Evolutionary conservation across 2,329 filamentous ascomycete species (phyloP), one percentile per base, ranked within the genome.

Genomic region (Leptographium procerum): DNA sequence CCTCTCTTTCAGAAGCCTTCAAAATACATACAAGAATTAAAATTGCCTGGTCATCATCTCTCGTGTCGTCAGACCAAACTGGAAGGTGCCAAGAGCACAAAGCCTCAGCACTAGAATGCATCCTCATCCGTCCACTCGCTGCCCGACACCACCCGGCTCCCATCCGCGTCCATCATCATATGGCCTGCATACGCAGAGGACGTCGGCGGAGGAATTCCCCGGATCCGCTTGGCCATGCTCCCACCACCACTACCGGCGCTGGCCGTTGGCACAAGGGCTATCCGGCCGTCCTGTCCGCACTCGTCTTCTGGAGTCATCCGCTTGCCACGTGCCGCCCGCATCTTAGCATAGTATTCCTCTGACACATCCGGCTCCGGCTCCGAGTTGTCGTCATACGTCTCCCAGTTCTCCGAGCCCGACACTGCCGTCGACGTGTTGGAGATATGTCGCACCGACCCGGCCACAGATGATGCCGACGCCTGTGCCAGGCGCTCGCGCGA

Each of bases 391-490:
- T 94, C 91, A 66, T 94, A 97, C 11, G 91, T 96, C 72, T 97
- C 92, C 92, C 92, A 97, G 70, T 97, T 97, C 72, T 97, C 92
- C 4, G 89, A 95, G 1, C 89, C 89, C 6, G 88, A 90, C 29
- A 88, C 79, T 26, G 79, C 79, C 1, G 87, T 89, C n/a, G 89
- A 91, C 1, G 86, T 86, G 63, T 84, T 84, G 8, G 86, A 89
- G 19, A 87, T 85, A 65, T 92, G 88, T 53, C 89, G 78, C 1
- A 76, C 77, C 2, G 76, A 60, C 1, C 59, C 57, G 2, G 48
- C 43, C 8, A 19, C 28, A 28, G n/a, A 71, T 1, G 72, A 72
- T 34, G 73, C 72, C n/a, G 72, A 68, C 7, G 31, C n/a, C n/a
- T 68, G 61, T 11, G 63, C 55, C 31, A 61, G 65, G 55, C 34